Conservation (phyloP, 2,329 filamentous ascomycete genomes). For the Fusarium stilboides region DNA sequence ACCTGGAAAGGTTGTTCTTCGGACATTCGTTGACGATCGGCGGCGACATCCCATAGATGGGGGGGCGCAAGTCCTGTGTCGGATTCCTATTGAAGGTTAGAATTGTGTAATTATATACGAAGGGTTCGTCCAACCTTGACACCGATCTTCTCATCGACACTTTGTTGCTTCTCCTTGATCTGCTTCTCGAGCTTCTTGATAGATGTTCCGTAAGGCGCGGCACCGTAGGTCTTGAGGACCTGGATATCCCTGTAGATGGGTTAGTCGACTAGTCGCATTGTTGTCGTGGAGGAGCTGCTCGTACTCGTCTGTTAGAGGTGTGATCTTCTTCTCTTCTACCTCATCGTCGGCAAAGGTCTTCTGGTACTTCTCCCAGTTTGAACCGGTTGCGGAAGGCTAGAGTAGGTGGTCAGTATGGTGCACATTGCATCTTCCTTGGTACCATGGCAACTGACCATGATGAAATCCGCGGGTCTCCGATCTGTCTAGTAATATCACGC, state of each 20-base stretch:
- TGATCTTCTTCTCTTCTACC: constrained; percentile 99
- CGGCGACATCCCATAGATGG: constrained; percentile 98
- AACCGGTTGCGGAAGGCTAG: constrained; percentile 94
- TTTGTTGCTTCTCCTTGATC: constrained; percentile 99
- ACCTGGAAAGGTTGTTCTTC: constrained; percentile 99
- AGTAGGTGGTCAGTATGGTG: constrained; percentile 44
- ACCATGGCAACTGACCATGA: constrained; percentile 58
- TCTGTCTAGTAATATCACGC: constrained; percentile 2
- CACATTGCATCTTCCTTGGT: constrained; percentile 22
- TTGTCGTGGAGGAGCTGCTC: constrained; percentile 53
- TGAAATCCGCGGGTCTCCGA: constrained; percentile 53
- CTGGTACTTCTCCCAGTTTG: constrained; percentile 98
- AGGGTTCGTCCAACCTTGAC: constrained; percentile 71
- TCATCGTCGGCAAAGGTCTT: constrained; percentile 98
- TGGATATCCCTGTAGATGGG: constrained; percentile 85
- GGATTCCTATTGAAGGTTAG: constrained; percentile 79
- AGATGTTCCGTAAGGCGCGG: constrained; percentile 92
- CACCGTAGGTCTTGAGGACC: constrained; percentile 98
- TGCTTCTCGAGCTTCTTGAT: constrained; percentile 99
- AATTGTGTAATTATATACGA: constrained; percentile 1
- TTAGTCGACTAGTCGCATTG: constrained; percentile 43
- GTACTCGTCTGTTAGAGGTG: constrained; percentile 95
- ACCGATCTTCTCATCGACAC: constrained; percentile 98
- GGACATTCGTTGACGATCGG: constrained; percentile 97
- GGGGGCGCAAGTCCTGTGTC: constrained; percentile 98